Evolutionary conservation across 2,329 filamentous ascomycete species (phyloP).

Genomic region (Atkinsonella hypoxylon): DNA sequence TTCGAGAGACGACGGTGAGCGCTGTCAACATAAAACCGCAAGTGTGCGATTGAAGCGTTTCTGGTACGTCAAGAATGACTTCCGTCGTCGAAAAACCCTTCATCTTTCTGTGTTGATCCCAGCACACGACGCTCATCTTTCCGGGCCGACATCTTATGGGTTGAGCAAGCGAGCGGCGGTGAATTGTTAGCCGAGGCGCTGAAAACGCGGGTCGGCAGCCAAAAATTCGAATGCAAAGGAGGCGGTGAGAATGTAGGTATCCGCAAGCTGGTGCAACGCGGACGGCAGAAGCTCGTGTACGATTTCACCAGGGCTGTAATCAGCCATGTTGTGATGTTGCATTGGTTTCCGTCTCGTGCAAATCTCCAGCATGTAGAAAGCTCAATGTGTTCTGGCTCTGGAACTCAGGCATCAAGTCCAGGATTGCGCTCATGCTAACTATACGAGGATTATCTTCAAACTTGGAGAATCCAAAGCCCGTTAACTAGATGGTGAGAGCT

Average conservation of each 20-base stretch:
- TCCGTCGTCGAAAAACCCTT: not conserved
- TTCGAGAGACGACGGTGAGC: not conserved
- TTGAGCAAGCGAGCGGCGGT: slow-evolving; percentile 3
- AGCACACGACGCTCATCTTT: not conserved
- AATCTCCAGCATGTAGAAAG: no score
- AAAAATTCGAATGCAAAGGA: slow-evolving; percentile 1
- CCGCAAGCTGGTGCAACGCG: slow-evolving; percentile 5
- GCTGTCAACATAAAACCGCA: not conserved
- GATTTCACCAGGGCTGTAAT: slow-evolving; percentile 1
- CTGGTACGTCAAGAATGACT: not conserved
- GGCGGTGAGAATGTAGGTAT: slow-evolving; percentile 6
- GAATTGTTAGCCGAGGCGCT: not conserved
- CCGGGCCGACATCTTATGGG: not conserved
- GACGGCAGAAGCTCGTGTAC: not conserved
- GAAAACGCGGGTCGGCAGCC: not conserved
- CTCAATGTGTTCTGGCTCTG: no score
- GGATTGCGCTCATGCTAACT: no score
- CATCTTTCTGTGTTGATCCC: not conserved
- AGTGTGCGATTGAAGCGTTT: not conserved
- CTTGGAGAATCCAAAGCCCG: no score
- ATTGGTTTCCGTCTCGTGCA: not conserved
- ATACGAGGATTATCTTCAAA: no score
- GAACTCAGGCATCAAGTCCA: no score
- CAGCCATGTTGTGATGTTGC: not conserved
- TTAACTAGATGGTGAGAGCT: no score